These are phyloP conservation scores for Thuja plicata DNA, from an alignment of 83 land plant genomes.

Conservation along the genomic window DNA sequence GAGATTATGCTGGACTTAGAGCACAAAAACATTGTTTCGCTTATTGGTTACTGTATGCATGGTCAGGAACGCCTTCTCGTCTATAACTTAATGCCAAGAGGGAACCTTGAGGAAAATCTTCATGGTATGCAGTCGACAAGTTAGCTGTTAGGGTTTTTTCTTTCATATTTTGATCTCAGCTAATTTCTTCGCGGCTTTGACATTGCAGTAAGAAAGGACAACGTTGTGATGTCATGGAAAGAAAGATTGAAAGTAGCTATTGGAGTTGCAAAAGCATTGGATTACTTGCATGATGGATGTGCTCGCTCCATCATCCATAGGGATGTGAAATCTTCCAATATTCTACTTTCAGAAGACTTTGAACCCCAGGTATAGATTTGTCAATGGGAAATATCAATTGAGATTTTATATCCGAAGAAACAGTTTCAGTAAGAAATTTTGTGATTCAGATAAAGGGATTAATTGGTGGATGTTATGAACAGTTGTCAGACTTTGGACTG, in stretches of 20 bases:
- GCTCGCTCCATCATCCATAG: constrained; percentile 67
- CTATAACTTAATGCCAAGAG: constrained; percentile 64
- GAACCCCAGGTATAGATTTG: constrained; percentile 57
- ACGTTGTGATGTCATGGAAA: constrained; percentile 54
- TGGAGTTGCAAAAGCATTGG: constrained; percentile 69
- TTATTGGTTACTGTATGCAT: constrained; percentile 71
- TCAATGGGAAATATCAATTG: background rate
- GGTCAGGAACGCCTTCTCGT: constrained; percentile 50
- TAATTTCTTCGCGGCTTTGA: background rate
- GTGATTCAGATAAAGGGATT: background rate
- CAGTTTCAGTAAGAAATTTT: background rate
- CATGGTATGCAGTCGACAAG: constrained; percentile 42
- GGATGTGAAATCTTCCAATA: constrained; percentile 93
- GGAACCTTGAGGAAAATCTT: constrained; percentile 76
- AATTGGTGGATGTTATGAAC: background rate
- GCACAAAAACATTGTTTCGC: constrained; percentile 59
- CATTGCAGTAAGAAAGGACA: constrained; percentile 38
- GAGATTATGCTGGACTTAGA: constrained; percentile 60
- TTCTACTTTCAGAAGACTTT: constrained; percentile 64
- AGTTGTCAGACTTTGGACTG: constrained; percentile 81
- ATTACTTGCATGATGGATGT: constrained; percentile 72
- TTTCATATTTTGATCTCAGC: background rate
- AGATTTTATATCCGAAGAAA: background rate
- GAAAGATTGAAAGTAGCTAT: constrained; percentile 63
- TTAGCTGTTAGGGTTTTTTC: background rate